Evolutionary conservation across 2,329 filamentous ascomycete genomes (phyloP).

Genomic region (Pseudogymnoascus sp.): DNA sequence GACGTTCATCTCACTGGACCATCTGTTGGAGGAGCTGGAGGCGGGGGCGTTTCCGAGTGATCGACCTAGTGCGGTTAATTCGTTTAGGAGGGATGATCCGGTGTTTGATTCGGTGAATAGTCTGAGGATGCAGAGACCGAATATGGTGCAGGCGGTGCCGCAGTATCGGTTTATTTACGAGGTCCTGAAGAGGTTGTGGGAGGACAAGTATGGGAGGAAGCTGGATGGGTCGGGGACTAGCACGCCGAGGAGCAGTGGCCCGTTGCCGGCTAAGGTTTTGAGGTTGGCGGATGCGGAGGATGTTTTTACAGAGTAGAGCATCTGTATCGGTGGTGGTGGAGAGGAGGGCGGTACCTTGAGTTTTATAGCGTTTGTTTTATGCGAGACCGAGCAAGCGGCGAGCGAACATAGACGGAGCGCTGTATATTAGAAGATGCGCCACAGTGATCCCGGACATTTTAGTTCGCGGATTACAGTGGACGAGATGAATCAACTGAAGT

Average conservation of each 20-base stretch:
- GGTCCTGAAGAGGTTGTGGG: constrained; percentile 68
- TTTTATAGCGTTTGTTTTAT: not conserved
- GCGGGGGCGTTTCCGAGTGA: constrained; percentile 54
- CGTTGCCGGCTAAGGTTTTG: not conserved
- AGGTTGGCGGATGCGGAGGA: not conserved
- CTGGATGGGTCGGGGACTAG: not conserved
- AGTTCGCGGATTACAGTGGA: not conserved
- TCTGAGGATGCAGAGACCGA: constrained; percentile 79
- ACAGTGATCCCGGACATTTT: not conserved
- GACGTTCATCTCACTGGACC: constrained; percentile 94
- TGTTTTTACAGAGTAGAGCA: not conserved
- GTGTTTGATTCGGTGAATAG: constrained; percentile 72
- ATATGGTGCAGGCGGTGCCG: constrained; percentile 86
- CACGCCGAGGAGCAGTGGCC: not conserved
- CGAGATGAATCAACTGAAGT: not conserved
- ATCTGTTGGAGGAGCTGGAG: constrained; percentile 74
- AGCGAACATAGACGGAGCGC: not conserved
- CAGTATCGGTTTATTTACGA: constrained; percentile 88
- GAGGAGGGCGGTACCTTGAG: not conserved
- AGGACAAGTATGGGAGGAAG: constrained; percentile 46
- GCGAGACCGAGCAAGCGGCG: not conserved
- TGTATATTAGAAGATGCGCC: not conserved
- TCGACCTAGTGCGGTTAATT: constrained; percentile 20
- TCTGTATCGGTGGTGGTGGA: not conserved
- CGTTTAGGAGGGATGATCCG: constrained; percentile 45